phyloP scores from a whole-genome alignment of 2,329 filamentous ascomycete genomes.

The Rugonectria rugulosa region DNA sequence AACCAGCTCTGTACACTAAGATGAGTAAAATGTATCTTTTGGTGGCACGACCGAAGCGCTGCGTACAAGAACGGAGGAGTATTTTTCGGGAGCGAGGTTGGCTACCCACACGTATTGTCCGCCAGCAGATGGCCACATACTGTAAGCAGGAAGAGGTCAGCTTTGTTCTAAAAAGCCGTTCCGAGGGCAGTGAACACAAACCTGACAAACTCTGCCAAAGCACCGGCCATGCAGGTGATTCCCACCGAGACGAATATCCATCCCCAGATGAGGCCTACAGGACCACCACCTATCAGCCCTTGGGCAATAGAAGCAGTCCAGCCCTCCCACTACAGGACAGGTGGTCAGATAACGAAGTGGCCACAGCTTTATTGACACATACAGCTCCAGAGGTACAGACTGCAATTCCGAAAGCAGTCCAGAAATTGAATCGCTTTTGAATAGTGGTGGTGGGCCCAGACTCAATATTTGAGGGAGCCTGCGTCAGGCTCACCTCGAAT shows the following conservation, averaged over 20 bases:
- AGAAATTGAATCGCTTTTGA: constrained; percentile 8
- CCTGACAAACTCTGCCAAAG: constrained; percentile 6
- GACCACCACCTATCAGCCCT: constrained; percentile 2
- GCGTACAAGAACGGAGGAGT: not conserved
- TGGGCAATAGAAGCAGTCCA: constrained; percentile 6
- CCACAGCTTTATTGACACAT: not conserved
- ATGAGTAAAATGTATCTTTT: not conserved
- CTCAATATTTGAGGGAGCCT: not conserved
- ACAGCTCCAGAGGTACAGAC: constrained; percentile 7
- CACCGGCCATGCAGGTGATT: constrained; percentile 2
- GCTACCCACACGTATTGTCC: constrained; percentile 8
- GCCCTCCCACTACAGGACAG: constrained; percentile 2
- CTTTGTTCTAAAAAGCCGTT: too few relatives aligned
- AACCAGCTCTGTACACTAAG: not conserved
- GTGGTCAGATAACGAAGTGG: not conserved
- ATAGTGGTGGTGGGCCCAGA: not conserved
- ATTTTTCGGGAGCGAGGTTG: not conserved
- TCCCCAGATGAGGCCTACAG: constrained; percentile 7
- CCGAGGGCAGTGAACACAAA: too few relatives aligned
- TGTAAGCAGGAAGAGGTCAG: not conserved
- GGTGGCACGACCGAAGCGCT: not conserved
- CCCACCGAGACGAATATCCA: constrained; percentile 6
- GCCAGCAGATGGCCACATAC: constrained; percentile 8
- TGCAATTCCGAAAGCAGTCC: constrained; percentile 11
- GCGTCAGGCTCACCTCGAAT: not conserved